Percentiles rank a stretch among this genome's conserved stretches.
These are phyloP conservation scores for Pyrus hybrid DNA, from an alignment of 331 rosid genomes.

Conservation along the genomic window DNA sequence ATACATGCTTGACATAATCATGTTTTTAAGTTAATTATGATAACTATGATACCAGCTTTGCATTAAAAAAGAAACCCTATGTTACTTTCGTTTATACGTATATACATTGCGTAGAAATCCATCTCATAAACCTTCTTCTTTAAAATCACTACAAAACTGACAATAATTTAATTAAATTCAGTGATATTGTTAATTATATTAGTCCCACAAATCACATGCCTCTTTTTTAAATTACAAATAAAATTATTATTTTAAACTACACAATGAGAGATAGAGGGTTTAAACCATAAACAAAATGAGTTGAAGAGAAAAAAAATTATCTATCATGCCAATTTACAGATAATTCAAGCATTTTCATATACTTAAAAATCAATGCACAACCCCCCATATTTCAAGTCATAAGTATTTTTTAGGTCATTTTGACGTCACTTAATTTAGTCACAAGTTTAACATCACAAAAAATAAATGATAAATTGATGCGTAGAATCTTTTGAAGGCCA, in stretches of 20 bases:
- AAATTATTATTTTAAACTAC: not conserved
- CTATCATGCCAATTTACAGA: not conserved
- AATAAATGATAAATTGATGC: no score
- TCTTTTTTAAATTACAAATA: no score
- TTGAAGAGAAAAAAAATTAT: not conserved
- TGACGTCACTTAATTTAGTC: not conserved
- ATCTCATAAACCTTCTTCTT: not conserved
- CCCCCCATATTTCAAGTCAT: not conserved
- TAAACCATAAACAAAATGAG: not conserved
- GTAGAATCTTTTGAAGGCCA: no score
- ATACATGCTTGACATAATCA: conserved; percentile 10
- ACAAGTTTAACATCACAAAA: no score
- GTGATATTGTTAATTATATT: not conserved
- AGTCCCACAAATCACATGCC: not conserved
- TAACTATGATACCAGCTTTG: not conserved
- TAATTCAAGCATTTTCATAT: no score
- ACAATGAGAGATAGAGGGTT: not conserved
- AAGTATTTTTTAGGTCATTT: not conserved
- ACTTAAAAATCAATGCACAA: not conserved
- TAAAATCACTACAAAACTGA: not conserved
- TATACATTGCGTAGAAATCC: not conserved
- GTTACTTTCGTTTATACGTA: not conserved
- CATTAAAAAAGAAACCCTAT: not conserved
- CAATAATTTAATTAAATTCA: not conserved
- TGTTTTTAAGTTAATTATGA: not conserved